Evolutionary conservation across 1,284 basidiomycete species (phyloP).

Genomic region (Microbotryum intermedium): DNA sequence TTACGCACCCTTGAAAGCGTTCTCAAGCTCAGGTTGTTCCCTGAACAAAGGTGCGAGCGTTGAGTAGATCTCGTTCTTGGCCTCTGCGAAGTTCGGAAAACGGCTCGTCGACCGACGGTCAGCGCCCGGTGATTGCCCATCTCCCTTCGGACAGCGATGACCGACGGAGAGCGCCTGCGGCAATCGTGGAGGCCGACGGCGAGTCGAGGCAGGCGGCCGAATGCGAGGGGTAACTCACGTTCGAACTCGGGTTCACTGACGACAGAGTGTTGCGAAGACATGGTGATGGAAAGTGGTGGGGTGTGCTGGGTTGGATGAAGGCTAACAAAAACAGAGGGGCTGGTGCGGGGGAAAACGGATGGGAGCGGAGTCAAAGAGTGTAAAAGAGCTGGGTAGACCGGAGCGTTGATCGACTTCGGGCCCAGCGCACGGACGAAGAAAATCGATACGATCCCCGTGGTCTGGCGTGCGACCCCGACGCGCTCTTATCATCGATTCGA

Average conservation of each 20-base stretch:
- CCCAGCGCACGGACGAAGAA: too few species aligned
- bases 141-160: not conserved
- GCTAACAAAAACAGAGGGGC: not conserved
- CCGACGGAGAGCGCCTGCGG: not conserved
- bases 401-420: too few species aligned
- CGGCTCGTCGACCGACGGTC: not conserved
- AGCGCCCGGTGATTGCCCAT: not conserved
- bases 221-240: slow-evolving; percentile 11
- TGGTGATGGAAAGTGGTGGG: not conserved
- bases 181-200: not conserved
- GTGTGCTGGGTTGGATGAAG: not conserved
- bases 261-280: slow-evolving; percentile 22
- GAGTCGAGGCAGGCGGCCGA: too few species aligned
- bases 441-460: too few species aligned
- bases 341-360: too few species aligned
- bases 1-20: slow-evolving; percentile 53
- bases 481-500: too few species aligned
- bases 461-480: too few species aligned
- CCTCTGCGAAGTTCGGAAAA: slow-evolving; percentile 38
- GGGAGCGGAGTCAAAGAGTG: too few species aligned
- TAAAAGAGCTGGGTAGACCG: too few species aligned
- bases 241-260: slow-evolving; percentile 31
- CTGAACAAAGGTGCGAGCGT: slow-evolving; percentile 61
- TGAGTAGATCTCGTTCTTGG: slow-evolving; percentile 44
- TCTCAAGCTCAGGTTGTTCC: slow-evolving; percentile 61